phyloP scores from a whole-genome alignment of 2,329 filamentous ascomycete genomes.

The Penicillium digitatum region DNA sequence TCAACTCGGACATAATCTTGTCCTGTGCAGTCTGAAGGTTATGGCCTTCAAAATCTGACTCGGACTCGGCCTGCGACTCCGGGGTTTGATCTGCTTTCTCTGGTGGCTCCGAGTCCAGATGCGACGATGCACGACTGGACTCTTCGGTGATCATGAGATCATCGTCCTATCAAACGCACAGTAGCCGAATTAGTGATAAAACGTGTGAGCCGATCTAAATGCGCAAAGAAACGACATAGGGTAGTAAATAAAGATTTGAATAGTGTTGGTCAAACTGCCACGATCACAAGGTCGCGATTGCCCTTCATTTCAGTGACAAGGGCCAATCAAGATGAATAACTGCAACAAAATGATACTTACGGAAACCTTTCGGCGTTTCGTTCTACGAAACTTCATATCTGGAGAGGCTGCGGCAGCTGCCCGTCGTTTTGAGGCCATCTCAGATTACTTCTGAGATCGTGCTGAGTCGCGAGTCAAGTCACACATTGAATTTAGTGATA shows the following conservation, averaged over 20 bases:
- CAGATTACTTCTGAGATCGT: background rate
- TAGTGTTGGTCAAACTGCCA: background rate
- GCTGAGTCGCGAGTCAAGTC: background rate
- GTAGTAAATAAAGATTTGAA: background rate
- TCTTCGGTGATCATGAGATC: constrained; percentile 16
- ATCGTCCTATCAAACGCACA: constrained; percentile 16
- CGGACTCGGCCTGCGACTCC: constrained; percentile 45
- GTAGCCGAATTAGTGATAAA: background rate
- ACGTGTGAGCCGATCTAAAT: background rate
- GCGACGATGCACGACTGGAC: constrained; percentile 18
- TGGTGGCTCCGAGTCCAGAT: constrained; percentile 28
- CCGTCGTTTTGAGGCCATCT: constrained; percentile 54
- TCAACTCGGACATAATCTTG: constrained; percentile 71
- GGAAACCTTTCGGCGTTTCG: constrained; percentile 57
- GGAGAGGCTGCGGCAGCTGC: constrained; percentile 46
- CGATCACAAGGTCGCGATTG: background rate
- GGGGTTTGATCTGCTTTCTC: constrained; percentile 14
- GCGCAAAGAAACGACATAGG: background rate
- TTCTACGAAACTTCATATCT: constrained; percentile 48
- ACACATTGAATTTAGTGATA: background rate
- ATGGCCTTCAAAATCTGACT: constrained; percentile 64
- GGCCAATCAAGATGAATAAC: background rate
- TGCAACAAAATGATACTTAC: constrained; percentile 44
- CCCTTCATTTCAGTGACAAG: background rate
- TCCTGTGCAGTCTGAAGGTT: constrained; percentile 82